phyloP scores from a whole-genome alignment of 2,329 filamentous ascomycete species.

The Claviceps africana region DNA sequence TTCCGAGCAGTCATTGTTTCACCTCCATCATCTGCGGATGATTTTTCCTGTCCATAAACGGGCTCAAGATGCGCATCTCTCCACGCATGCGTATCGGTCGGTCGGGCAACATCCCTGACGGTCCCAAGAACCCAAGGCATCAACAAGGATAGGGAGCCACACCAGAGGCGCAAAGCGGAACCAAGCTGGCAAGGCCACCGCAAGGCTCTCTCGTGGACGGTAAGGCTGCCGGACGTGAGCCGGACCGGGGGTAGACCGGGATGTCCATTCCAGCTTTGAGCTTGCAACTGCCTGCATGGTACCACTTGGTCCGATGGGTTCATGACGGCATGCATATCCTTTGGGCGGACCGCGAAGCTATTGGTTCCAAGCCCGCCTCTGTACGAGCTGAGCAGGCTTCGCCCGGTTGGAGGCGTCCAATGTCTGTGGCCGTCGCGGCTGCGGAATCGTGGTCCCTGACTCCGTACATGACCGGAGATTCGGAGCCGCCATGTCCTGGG shows the following conservation, averaged over 20 bases:
- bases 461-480: neutral
- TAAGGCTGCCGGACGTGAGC: conserved; percentile 5
- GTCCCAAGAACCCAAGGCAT: neutral
- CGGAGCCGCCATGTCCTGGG: conserved; percentile 6
- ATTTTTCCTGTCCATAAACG: neutral
- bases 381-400: conserved; percentile 11
- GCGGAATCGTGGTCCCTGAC: neutral
- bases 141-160: neutral
- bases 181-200: neutral
- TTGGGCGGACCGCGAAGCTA: neutral
- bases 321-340: conserved; percentile 6
- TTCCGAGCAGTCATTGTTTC: neutral
- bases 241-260: conserved; percentile 3
- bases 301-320: conserved; percentile 5
- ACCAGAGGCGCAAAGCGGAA: neutral
- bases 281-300: conserved; percentile 8
- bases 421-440: conserved; percentile 5
- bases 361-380: conserved; percentile 4
- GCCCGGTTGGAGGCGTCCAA: conserved; percentile 8
- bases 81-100: neutral
- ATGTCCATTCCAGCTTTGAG: conserved; percentile 10
- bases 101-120: neutral
- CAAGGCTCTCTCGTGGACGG: conserved; percentile 4
- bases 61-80: neutral
- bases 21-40: neutral